Conservation (phyloP, 1,284 basidiomycete genomes). For the Uromyces viciae-fabae region DNA sequence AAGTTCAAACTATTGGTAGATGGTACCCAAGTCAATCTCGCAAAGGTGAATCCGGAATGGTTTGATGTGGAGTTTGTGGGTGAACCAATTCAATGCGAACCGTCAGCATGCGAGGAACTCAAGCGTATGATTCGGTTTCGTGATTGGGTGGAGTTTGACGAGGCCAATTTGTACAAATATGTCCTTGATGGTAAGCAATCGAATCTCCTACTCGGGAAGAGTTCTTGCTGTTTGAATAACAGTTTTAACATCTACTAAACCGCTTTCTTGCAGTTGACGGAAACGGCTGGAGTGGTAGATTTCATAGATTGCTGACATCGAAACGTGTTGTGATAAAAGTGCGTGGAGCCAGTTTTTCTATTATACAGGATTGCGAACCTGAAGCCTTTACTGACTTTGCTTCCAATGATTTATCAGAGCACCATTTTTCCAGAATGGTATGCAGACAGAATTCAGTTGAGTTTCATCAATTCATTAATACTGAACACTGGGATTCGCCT, state of each 20-base stretch:
- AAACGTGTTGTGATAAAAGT: conserved; percentile 49
- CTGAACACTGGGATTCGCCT: too few relatives aligned
- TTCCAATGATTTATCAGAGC: background rate
- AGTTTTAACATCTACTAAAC: too few relatives aligned
- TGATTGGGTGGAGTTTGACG: background rate
- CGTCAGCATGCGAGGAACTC: conserved; percentile 50
- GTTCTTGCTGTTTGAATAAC: too few relatives aligned
- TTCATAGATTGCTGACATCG: conserved; percentile 46
- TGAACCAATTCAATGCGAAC: conserved; percentile 52
- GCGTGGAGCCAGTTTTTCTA: conserved; percentile 47
- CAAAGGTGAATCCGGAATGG: conserved; percentile 47
- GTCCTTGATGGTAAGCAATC: background rate
- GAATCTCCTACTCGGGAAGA: conserved; percentile 39
- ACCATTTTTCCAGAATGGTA: conserved; percentile 44
- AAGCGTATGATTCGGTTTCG: conserved; percentile 49
- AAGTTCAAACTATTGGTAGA: conserved; percentile 48
- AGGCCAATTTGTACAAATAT: conserved; percentile 22
- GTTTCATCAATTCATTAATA: background rate
- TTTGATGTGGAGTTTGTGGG: conserved; percentile 50
- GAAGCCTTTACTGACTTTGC: background rate
- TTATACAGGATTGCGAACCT: background rate
- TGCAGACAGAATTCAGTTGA: conserved; percentile 38
- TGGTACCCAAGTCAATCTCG: conserved; percentile 42
- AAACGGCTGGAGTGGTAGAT: conserved; percentile 57
- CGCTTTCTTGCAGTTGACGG: conserved; percentile 58